phyloP scores from a whole-genome alignment of 192 early-diverging fungal genomes.

The Coemansia interrupta region DNA sequence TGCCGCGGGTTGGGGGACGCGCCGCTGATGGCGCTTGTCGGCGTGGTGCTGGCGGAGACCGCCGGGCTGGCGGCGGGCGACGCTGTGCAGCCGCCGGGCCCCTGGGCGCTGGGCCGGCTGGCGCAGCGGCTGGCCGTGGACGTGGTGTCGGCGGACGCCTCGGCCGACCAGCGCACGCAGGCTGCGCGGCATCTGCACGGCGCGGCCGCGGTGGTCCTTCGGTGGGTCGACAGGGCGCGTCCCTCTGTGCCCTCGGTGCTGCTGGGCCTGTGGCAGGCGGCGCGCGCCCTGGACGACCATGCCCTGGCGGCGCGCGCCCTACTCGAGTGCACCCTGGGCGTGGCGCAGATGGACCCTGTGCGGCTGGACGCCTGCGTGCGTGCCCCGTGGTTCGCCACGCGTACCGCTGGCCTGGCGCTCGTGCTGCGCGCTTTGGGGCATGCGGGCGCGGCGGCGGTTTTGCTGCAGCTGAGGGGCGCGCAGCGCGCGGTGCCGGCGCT shows the following conservation, averaged over 20 bases:
- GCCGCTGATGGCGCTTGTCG: constrained; percentile 19
- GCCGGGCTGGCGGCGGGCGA: not conserved
- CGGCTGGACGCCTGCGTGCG: constrained; percentile 8
- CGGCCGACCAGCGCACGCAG: not conserved
- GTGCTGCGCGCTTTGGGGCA: constrained; percentile 14
- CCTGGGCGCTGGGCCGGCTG: constrained; percentile 15
- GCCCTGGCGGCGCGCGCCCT: constrained; percentile 9
- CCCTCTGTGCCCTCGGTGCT: not conserved
- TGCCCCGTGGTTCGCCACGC: constrained; percentile 28
- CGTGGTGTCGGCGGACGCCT: no score
- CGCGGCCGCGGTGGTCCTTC: no score
- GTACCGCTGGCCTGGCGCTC: constrained; percentile 8
- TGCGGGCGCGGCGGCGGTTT: constrained; percentile 32
- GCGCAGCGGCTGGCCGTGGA: not conserved
- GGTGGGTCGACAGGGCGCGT: no score
- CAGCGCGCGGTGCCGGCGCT: constrained; percentile 22
- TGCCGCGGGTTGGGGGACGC: constrained; percentile 42
- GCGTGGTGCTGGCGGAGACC: constrained; percentile 18
- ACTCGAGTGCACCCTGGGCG: constrained; percentile 25
- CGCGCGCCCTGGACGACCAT: not conserved
- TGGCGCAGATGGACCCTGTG: constrained; percentile 7
- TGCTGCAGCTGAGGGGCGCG: constrained; percentile 30
- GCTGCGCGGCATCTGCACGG: not conserved
- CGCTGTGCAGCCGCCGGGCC: constrained; percentile 10
- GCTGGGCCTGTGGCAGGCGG: not conserved